phyloP scores from a whole-genome alignment of 257 asterid genomes.

The Solanum tacnaense region DNA sequence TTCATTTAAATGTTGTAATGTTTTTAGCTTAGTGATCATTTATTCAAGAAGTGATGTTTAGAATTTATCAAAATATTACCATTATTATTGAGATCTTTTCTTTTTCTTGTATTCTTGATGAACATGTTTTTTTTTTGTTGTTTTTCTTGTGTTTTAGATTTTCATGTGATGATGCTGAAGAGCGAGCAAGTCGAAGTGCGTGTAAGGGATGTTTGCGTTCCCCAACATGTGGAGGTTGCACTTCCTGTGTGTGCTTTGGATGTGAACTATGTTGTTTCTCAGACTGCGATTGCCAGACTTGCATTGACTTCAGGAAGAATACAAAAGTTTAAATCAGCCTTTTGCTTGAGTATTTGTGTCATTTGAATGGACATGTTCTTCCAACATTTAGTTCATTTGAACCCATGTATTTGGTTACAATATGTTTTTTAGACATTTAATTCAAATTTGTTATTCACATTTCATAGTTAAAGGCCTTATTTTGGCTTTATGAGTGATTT shows the following conservation, averaged over 20 bases:
- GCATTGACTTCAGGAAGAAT: conserved; percentile 34
- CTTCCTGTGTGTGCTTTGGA: conserved; percentile 45
- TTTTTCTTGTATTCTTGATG: neutral
- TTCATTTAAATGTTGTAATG: too few species aligned
- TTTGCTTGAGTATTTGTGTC: neutral
- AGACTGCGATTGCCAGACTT: conserved; percentile 36
- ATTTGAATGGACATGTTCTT: neutral
- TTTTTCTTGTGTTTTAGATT: conserved; percentile 15
- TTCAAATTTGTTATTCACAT: neutral
- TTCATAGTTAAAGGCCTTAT: neutral
- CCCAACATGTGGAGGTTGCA: conserved; percentile 45
- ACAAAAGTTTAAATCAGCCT: conserved; percentile 6
- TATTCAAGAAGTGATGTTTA: too few species aligned
- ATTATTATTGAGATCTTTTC: too few species aligned
- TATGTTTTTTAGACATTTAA: neutral
- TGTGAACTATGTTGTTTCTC: conserved; percentile 34
- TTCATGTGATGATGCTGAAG: conserved; percentile 40
- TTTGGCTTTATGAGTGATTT: neutral
- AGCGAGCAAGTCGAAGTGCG: conserved; percentile 35
- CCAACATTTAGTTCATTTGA: neutral
- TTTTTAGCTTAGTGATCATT: too few species aligned
- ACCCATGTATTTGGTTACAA: neutral
- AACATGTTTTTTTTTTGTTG: neutral
- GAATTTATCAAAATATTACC: too few species aligned
- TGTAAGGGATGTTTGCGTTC: conserved; percentile 33